These are phyloP conservation scores for Lumnitzera racemosa DNA, from an alignment of 345 rosid species.

Conservation along the genomic window DNA sequence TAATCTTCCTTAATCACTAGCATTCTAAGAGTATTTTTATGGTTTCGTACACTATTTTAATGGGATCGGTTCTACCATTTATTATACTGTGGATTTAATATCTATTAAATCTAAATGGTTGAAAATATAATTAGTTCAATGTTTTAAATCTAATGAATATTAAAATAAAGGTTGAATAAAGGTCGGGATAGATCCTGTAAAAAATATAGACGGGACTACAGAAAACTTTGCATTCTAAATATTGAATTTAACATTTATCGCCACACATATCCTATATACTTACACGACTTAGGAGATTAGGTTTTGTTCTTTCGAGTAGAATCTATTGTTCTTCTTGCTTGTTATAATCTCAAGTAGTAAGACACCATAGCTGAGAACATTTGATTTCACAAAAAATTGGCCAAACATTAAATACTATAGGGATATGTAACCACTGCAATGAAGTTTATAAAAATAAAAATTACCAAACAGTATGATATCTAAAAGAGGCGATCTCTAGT, in stretches of 20 bases:
- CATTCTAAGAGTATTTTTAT: too few species aligned
- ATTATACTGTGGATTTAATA: too few species aligned
- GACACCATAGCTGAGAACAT: conserved; percentile 24
- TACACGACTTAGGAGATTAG: conserved; percentile 14
- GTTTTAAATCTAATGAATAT: too few species aligned
- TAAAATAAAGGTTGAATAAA: too few species aligned
- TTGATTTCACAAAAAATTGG: conserved; percentile 17
- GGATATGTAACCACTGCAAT: conserved; percentile 22
- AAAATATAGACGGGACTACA: too few species aligned
- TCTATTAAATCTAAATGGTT: too few species aligned
- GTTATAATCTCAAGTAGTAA: conserved; percentile 20
- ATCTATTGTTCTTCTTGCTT: conserved; percentile 13
- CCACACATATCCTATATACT: not conserved
- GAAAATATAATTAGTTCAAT: too few species aligned
- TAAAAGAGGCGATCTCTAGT: not conserved
- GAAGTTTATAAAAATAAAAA: not conserved
- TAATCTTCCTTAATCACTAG: too few species aligned
- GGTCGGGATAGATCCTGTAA: too few species aligned
- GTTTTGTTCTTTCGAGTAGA: not conserved
- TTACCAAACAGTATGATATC: not conserved
- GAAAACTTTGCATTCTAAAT: too few species aligned
- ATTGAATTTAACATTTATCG: not conserved
- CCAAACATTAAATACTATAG: conserved; percentile 23
- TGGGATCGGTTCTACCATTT: too few species aligned
- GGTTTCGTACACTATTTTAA: too few species aligned